A percentile compares a stretch with the other conserved stretches of the same genome.
phyloP scores from a whole-genome alignment of 2,329 filamentous ascomycete genomes.

The Cyphellophora europaea region DNA sequence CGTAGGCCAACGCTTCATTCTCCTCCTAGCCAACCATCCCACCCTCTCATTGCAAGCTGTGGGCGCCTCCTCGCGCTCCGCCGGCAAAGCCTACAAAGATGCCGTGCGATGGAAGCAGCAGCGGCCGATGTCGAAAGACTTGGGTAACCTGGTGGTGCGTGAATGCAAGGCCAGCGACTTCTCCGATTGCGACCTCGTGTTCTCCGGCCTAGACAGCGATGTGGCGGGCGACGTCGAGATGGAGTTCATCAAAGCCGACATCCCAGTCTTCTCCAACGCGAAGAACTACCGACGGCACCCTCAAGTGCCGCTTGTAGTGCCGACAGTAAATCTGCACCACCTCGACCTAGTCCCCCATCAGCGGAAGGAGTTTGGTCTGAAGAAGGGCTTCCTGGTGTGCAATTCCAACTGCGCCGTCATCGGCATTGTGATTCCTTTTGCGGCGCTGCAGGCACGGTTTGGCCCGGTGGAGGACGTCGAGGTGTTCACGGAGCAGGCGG shows the following conservation, averaged over 20 bases:
- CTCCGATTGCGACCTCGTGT: conserved; percentile 82
- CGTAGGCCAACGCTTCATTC: conserved; percentile 90
- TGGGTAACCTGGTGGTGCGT: conserved; percentile 75
- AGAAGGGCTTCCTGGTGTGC: conserved; percentile 88
- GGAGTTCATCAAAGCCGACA: conserved; percentile 78
- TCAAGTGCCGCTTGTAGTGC: conserved; percentile 84
- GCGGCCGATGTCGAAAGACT: conserved; percentile 62
- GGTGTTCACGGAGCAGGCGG: conserved; percentile 89
- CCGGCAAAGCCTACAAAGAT: conserved; percentile 89
- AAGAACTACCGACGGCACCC: conserved; percentile 94
- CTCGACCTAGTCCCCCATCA: conserved; percentile 86
- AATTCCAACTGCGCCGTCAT: conserved; percentile 99
- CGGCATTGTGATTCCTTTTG: conserved; percentile 88
- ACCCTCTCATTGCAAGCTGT: conserved; percentile 79
- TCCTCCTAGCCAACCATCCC: conserved; percentile 80
- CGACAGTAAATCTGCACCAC: conserved; percentile 85
- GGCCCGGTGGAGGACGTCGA: conserved; percentile 68
- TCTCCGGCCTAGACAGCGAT: conserved; percentile 85
- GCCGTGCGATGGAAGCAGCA: conserved; percentile 94
- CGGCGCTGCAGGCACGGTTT: conserved; percentile 77
- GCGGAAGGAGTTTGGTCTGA: conserved; percentile 59
- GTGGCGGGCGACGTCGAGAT: conserved; percentile 88
- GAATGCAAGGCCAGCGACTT: conserved; percentile 78
- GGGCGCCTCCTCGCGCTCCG: conserved; percentile 79
- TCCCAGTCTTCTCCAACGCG: conserved; percentile 92